A percentile compares a stretch with the other conserved stretches of the same genome.
phyloP scores from a whole-genome alignment of 2,329 filamentous ascomycete genomes.

The Gyromitra esculenta region DNA sequence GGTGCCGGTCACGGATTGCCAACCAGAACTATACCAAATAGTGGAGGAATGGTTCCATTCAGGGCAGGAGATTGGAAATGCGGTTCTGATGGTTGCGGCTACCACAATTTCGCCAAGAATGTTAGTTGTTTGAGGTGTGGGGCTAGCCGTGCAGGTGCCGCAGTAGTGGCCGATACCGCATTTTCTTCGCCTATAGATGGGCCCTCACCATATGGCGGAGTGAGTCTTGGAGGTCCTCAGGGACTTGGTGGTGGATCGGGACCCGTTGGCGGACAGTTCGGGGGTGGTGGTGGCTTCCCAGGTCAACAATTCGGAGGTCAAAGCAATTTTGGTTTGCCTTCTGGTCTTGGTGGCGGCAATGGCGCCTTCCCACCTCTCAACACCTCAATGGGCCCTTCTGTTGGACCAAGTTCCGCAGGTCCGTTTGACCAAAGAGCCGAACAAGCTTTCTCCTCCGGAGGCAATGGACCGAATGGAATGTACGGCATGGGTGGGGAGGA shows the following conservation, averaged over 20 bases:
- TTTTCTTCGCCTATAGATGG: constrained; percentile 92
- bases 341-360: constrained; percentile 80
- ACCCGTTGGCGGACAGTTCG: constrained; percentile 55
- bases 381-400: constrained; percentile 78
- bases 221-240: constrained; percentile 82
- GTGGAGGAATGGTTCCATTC: constrained; percentile 79
- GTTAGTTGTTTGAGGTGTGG: constrained; percentile 96
- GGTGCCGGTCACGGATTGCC: constrained; percentile 63
- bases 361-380: constrained; percentile 84
- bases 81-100: constrained; percentile 94
- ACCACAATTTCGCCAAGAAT: constrained; percentile 99
- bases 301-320: constrained; percentile 80
- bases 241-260: constrained; percentile 64
- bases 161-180: constrained; percentile 91
- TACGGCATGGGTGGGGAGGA: constrained; percentile 76
- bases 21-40: constrained; percentile 60
- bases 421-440: constrained; percentile 89
- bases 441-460: constrained; percentile 89
- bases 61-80: constrained; percentile 99
- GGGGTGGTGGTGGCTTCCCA: constrained; percentile 64
- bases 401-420: constrained; percentile 81
- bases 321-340: constrained; percentile 88
- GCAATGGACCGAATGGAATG: constrained; percentile 73
- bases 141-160: constrained; percentile 90
- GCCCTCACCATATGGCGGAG: constrained; percentile 81